Evolutionary conservation across 176 grass and related monocot species (phyloP), one percentile per base, ranked within the genome.

Genomic region (Aechmea fasciata): DNA sequence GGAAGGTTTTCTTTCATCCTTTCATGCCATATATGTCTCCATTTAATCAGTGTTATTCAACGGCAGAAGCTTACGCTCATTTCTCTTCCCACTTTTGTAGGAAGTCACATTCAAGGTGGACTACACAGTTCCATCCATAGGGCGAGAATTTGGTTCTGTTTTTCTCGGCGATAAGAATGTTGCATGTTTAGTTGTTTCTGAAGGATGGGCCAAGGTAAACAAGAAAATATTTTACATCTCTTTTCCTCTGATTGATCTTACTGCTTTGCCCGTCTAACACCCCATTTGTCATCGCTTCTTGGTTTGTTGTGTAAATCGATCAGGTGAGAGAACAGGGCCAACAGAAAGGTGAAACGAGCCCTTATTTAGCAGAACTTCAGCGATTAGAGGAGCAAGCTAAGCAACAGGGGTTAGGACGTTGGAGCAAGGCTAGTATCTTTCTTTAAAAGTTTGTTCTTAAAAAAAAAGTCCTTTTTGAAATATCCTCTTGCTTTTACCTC

Each of bases 71-170:
- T 41, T 41, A 41, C 33, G 1, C 3, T 41, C 33, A 61, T 1
- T 18, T 61, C 10, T 61, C 9, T 18, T 61, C 17, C 20, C 10
- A 19, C 10, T 80, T 53, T 83, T 47, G 68, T 49, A 99, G 95
- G 87, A 99, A 11, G 95, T 99, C 64, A 83, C 85, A 24, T 99
- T 99, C 69, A 90, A 80, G 77, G 95, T 99, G 66, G 95, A 99
- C 51, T 94, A 88, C 59, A 86, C 77, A 25, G 90, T 82, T 55
- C 95, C 95, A 53, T 88, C 91, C 67, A 80, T 92, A 11, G 90
- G 95, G 22, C 82, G 95, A 68, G 95, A 99, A 69, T 99, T 93
- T 62, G 95, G 95, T 53, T 87, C 95, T 68, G 84, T 99, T 77
- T 99, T 82, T 80, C 84, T 94, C 10, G 82, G 82, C 13, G 90